phyloP scores from a whole-genome alignment of 352 stramenopile genomes.

The Pythium aphanidermatum region DNA sequence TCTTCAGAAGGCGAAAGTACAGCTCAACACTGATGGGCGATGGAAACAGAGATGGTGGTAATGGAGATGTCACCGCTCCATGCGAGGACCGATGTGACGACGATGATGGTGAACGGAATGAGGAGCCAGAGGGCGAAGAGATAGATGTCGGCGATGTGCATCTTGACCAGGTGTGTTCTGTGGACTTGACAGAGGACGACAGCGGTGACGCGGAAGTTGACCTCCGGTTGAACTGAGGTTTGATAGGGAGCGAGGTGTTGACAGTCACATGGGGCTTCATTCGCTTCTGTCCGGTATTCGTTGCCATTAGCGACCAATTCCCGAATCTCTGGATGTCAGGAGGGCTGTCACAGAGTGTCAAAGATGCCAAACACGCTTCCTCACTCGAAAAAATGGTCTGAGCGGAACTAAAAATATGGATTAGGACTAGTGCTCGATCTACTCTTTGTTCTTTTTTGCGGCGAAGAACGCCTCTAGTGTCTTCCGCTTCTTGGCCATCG shows the following conservation, averaged over 20 bases:
- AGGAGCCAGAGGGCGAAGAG: neutral
- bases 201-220: constrained; percentile 4
- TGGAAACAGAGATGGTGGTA: neutral
- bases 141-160: constrained; percentile 5
- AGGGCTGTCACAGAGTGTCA: too few species aligned
- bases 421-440: neutral
- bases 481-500: constrained; percentile 25
- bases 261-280: neutral
- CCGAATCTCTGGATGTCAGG: too few species aligned
- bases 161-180: constrained; percentile 7
- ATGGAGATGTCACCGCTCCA: neutral
- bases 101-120: constrained; percentile 5
- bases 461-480: constrained; percentile 18
- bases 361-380: too few species aligned
- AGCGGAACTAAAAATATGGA: neutral
- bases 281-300: too few species aligned
- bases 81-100: neutral
- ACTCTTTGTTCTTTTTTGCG: constrained; percentile 12
- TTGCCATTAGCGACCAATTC: too few species aligned
- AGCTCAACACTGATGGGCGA: constrained; percentile 36
- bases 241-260: constrained; percentile 5
- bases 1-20: constrained; percentile 68
- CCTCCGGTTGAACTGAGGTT: neutral
- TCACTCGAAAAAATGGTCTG: too few species aligned
- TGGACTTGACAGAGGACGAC: constrained; percentile 1